Evolutionary conservation across 2,329 filamentous ascomycete species (phyloP), one percentile per base, ranked within the genome.

Genomic region (Gliomastix tumulicola): DNA sequence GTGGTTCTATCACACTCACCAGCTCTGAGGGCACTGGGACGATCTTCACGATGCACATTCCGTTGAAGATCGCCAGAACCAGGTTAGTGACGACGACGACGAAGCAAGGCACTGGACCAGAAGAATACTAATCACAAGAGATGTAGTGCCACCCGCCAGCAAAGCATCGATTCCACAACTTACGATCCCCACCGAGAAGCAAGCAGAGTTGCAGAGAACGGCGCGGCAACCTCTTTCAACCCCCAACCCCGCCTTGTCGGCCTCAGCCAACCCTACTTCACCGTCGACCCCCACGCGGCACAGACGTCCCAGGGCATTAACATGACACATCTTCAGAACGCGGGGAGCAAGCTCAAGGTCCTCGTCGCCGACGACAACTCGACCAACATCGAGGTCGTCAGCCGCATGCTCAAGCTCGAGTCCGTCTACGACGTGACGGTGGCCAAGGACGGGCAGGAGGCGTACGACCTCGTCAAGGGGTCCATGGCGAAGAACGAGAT

Each of bases 351-450:
- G 46, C 71, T 94, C 30, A 80, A 84, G 15, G 86, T 95, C 1
- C 69, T 96, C 8, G 88, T 96, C 11, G 89, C 89, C 0, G 89
- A 96, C 43, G 67, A 75, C 51, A 76, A 72, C 53, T 66, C 64
- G 20, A 74, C 71, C 46, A 77, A 80, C 41, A 68, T 78, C 40
- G 68, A 78, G 44, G 69, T 74, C 1, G 68, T 75, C 21, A 73
- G 76, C 48, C 65, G 73, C 36, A 78, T 82, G 74, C 64, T 82
- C 20, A 88, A 87, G 56, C 71, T 88, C 0, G 84, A 88, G 51
- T 80, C 84, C 22, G 74, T 88, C n/a, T 84, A 84, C 55, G 86
- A 95, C 53, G 87, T 95, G 13, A 90, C 85, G 1, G 82, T 95
- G 35, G 89, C 88, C 36, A 86, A 87, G 53, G 83, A 88, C 49